Evolutionary conservation across 176 grass and related monocot genomes (phyloP), one percentile per base, ranked within the genome.

Genomic region (Lolium multiflorum): DNA sequence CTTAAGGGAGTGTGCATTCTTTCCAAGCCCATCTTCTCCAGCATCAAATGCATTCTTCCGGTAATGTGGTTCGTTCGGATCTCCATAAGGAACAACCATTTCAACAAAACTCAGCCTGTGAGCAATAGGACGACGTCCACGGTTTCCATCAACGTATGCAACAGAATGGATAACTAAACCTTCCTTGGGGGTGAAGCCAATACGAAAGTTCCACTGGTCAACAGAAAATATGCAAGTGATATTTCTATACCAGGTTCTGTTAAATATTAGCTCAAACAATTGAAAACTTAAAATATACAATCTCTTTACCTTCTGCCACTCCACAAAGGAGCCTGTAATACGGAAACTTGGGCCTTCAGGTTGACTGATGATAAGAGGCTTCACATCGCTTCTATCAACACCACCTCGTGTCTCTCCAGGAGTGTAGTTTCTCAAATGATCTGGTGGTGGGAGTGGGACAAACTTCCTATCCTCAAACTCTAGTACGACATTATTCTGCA

Each of bases 61-160:
- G 70, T 99, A 99, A 88, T 99, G 97, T 81, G 97, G 97, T 82
- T 97, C 97, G 83, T 71, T 94, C 64, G 97, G 97, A 91, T 99
- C 97, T 90, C 97, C 97, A 83, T 99, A 99, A 76, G 97, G 97
- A 86, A 99, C 97, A 66, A 99, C 97, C 97, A 99, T 99, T 89
- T 99, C 97, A 89, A 96, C 97, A 87, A 99, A 99, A 86, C 97
- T 99, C 80, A 99, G 78, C 69, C 92, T 96, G 66, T 99, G 94
- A 9, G 94, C 97, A 56, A 99, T 90, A 28, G 97, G 92, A 51
- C 97, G 90, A 37, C 97, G 92, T 24, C 97, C 97, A 88, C 97
- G 94, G 65, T 87, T 99, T 62, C 90, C 97, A 85, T 99, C 97
- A 75, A 99, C 90, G 44, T 99, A 99, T 18, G 97, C 97, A 79